These are phyloP conservation scores for Epichloe gansuensis DNA, from an alignment of 2,329 filamentous ascomycete genomes.

Conservation along the genomic window DNA sequence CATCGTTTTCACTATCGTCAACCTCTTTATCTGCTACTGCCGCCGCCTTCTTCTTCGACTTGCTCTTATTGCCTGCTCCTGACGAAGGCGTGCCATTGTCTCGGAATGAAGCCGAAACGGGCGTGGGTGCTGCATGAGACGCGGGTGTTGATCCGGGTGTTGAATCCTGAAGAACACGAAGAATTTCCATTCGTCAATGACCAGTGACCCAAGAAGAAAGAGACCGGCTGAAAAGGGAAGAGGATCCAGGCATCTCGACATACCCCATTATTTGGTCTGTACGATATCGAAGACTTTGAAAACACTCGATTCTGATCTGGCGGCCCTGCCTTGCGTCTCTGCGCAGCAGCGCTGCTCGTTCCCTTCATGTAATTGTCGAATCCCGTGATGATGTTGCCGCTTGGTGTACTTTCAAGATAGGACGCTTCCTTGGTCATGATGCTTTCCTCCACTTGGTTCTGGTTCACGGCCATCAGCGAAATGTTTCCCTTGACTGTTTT, in stretches of 20 bases:
- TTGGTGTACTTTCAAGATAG: slow-evolving; percentile 82
- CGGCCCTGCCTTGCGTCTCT: slow-evolving; percentile 51
- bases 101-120: slow-evolving; percentile 41
- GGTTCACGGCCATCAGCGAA: slow-evolving; percentile 19
- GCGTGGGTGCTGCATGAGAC: slow-evolving; percentile 41
- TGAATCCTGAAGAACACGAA: slow-evolving; percentile 21
- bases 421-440: slow-evolving; percentile 75
- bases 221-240: background rate
- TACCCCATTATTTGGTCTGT: slow-evolving; percentile 33
- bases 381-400: slow-evolving; percentile 91
- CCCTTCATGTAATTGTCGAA: slow-evolving; percentile 99
- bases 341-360: slow-evolving; percentile 47
- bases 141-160: slow-evolving; percentile 32
- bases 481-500: background rate
- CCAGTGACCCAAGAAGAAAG: background rate
- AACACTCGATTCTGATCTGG: slow-evolving; percentile 66
- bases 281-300: slow-evolving; percentile 51
- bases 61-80: slow-evolving; percentile 34
- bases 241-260: slow-evolving; percentile 2
- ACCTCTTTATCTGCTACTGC: slow-evolving; percentile 18
- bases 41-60: slow-evolving; percentile 37
- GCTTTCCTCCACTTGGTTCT: slow-evolving; percentile 53
- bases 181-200: background rate
- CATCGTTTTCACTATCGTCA: slow-evolving; percentile 49
- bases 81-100: slow-evolving; percentile 42